Percentiles rank a stretch among this genome's conserved stretches.
Conservation (phyloP, 192 early-diverging fungal species). For the Coemansia sp. region DNA sequence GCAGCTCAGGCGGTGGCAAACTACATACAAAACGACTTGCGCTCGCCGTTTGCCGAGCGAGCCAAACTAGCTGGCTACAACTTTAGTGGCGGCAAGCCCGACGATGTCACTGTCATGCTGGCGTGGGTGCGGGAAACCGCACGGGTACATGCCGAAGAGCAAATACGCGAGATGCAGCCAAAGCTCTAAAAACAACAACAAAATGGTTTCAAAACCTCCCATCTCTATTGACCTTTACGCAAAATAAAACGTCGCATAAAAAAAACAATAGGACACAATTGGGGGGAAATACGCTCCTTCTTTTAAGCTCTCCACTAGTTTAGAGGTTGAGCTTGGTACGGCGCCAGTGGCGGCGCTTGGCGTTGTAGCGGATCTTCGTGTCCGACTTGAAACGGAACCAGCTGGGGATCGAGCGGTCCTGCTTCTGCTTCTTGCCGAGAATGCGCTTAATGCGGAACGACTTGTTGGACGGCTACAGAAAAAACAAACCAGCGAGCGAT, state of each 20-base stretch:
- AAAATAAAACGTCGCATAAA: not conserved
- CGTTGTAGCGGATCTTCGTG: slow-evolving; percentile 96
- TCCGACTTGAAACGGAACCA: slow-evolving; percentile 97
- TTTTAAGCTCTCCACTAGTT: slow-evolving; percentile 19
- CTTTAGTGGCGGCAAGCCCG: slow-evolving; percentile 51
- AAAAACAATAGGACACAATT: no score
- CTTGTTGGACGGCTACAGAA: slow-evolving; percentile 92
- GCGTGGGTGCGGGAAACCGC: slow-evolving; percentile 47
- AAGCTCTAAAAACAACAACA: slow-evolving; percentile 23
- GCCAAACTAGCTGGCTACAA: slow-evolving; percentile 49
- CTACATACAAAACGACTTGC: slow-evolving; percentile 44
- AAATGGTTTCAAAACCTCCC: no score
- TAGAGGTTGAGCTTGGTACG: slow-evolving; percentile 97
- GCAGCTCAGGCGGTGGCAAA: slow-evolving; percentile 48
- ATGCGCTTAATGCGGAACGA: slow-evolving; percentile 95
- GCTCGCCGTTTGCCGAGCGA: slow-evolving; percentile 54
- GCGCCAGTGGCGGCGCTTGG: slow-evolving; percentile 99
- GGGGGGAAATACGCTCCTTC: no score
- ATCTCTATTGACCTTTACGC: not conserved
- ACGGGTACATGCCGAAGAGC: slow-evolving; percentile 17
- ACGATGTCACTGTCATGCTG: slow-evolving; percentile 52
- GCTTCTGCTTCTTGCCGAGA: slow-evolving; percentile 98
- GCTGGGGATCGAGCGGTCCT: slow-evolving; percentile 97
- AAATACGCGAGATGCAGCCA: slow-evolving; percentile 12
- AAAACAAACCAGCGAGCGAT: not conserved